Evolutionary conservation across 805 yeast genomes (phyloP), one percentile per base, ranked within the genome.

Genomic region (Sugiyamaella boreocaroliniensis): DNA sequence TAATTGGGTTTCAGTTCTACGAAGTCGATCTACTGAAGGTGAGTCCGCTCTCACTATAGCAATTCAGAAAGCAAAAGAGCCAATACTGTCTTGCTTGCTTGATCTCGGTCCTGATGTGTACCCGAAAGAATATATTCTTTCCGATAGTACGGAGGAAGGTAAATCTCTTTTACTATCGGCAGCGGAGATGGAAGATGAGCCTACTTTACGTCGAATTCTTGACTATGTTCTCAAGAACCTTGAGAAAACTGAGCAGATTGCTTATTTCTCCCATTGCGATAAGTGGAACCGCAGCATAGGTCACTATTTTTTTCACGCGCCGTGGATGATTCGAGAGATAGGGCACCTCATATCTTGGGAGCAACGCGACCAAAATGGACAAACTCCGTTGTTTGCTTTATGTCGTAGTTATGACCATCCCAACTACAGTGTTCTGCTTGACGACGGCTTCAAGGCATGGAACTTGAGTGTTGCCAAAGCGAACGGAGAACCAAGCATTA

Each of bases 401-500:
- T 81, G 88, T 57, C 70, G 96, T 51, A 81, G 89, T 57, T 90
- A 90, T 67, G 97, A 89, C 64, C 89, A 86, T 58, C 70, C 78
- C 0, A 67, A 80, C 34, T 90, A 89, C 65, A 64, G 71, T 1
- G 62, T 62, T 2, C 50, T 58, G 43, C 41, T 58, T 10, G 51
- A 42, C 2, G n/a, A 29, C 12, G 62, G 59, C 8, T 47, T 59
- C 19, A 43, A 40, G 18, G 52, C 57, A 7, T 59, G 62, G 61
- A 37, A 20, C 16, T 43, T 42, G 20, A 42, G 44, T 20, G 45
- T 48, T 14, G 11, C 41, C 22, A 18, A 43, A 29, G 10, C 11
- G 16, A 46, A 49, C 43, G 29, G 40, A 18, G 43, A 49, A 42
- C 55, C 37, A 14, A 40, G 47, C 42, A 76, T 78, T 55, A 71